A percentile compares a stretch with the other conserved stretches of the same genome.
phyloP scores from a whole-genome alignment of 768 basidiomycete genomes.

The Boletus coccyginus region DNA sequence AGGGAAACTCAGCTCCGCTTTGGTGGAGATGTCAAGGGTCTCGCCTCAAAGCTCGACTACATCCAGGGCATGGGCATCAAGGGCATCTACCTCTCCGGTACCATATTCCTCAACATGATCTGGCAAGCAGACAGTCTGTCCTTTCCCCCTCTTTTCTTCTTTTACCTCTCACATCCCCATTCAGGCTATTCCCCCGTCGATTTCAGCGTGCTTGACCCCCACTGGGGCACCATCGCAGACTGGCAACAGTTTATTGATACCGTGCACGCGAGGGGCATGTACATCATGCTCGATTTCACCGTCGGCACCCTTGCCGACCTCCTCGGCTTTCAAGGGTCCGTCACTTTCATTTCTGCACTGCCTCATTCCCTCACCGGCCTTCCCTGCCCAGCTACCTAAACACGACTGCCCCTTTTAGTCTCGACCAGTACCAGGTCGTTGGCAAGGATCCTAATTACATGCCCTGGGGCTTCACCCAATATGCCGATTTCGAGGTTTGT shows the following conservation, averaged over 20 bases:
- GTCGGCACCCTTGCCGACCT: constrained; percentile 91
- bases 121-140: constrained; percentile 93
- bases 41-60: constrained; percentile 77
- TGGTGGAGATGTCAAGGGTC: constrained; percentile 85
- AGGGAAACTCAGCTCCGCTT: constrained; percentile 86
- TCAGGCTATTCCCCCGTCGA: constrained; percentile 89
- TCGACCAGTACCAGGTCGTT: constrained; percentile 67
- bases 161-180: not conserved
- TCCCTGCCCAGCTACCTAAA: constrained; percentile 57
- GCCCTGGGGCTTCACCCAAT: constrained; percentile 86
- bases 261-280: constrained; percentile 83
- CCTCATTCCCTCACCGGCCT: constrained; percentile 11
- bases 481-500: constrained; percentile 75
- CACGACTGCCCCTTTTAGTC: constrained; percentile 71
- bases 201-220: constrained; percentile 86
- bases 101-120: constrained; percentile 92
- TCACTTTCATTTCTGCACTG: constrained; percentile 6
- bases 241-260: constrained; percentile 76
- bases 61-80: constrained; percentile 84
- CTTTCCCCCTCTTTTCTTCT: not conserved
- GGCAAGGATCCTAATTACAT: constrained; percentile 76
- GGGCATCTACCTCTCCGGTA: constrained; percentile 89
- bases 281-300: constrained; percentile 91
- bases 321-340: constrained; percentile 80
- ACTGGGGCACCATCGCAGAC: constrained; percentile 82